phyloP scores from a whole-genome alignment of 352 stramenopile species.

The Phytopythium delawarense region DNA sequence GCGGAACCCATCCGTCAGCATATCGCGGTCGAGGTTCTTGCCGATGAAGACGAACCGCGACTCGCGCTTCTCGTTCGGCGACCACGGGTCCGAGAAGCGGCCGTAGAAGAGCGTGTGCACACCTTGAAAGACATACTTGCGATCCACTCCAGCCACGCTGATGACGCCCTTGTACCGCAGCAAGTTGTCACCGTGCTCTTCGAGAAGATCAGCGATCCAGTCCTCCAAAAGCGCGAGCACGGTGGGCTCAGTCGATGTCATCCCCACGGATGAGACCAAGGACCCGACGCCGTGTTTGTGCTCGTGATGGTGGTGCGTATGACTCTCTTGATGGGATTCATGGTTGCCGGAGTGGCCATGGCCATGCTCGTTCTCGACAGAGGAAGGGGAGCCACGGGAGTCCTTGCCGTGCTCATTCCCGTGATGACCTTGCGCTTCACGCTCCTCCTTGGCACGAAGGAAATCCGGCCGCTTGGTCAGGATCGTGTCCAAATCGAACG shows the following conservation, averaged over 20 bases:
- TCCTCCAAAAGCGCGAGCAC: constrained; percentile 93
- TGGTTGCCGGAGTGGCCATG: constrained; percentile 3
- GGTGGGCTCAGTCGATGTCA: constrained; percentile 42
- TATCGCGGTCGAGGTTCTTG: constrained; percentile 69
- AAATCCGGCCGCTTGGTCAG: constrained; percentile 50
- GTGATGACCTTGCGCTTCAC: constrained; percentile 7
- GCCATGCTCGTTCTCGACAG: neutral
- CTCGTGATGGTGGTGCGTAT: constrained; percentile 16
- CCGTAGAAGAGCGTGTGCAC: constrained; percentile 96
- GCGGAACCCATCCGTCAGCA: constrained; percentile 45
- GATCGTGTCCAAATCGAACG: constrained; percentile 44
- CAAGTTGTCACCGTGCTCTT: constrained; percentile 86
- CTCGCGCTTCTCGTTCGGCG: constrained; percentile 60
- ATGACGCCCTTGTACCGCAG: constrained; percentile 94
- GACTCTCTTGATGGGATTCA: neutral
- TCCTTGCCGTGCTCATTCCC: constrained; percentile 6
- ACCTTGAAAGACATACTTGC: constrained; percentile 95
- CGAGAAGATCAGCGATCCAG: constrained; percentile 94
- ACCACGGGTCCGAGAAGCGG: constrained; percentile 83
- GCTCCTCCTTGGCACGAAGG: constrained; percentile 16
- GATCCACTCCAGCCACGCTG: constrained; percentile 89
- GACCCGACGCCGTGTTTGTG: constrained; percentile 34
- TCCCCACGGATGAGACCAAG: constrained; percentile 41
- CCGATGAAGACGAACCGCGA: constrained; percentile 97
- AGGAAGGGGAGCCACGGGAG: neutral